A percentile compares a stretch with the other conserved stretches of the same genome.
phyloP scores from a whole-genome alignment of 768 basidiomycete species.

The Amanita fuliginea region DNA sequence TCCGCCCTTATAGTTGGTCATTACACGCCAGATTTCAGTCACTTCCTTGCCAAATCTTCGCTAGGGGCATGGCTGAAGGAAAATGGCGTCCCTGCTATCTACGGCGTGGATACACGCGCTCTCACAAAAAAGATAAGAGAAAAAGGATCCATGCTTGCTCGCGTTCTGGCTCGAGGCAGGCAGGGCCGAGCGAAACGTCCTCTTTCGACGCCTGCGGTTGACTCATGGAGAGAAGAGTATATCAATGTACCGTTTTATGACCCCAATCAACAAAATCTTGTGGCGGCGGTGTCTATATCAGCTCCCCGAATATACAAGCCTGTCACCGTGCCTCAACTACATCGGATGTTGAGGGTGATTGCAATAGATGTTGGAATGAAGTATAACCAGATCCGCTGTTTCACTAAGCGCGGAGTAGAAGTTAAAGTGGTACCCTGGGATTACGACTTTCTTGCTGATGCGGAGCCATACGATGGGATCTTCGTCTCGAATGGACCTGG shows the following conservation, averaged over 20 bases:
- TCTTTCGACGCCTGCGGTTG: constrained; percentile 32
- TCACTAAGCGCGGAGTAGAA: constrained; percentile 84
- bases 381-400: constrained; percentile 98
- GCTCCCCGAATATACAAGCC: constrained; percentile 62
- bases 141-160: constrained; percentile 88
- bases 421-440: constrained; percentile 98
- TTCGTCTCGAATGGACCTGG: constrained; percentile 98
- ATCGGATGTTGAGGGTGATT: constrained; percentile 76
- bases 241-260: constrained; percentile 75
- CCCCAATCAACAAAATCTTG: constrained; percentile 84
- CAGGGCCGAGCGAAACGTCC: constrained; percentile 31
- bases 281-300: constrained; percentile 75
- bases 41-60: constrained; percentile 85
- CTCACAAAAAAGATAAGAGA: constrained; percentile 95
- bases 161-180: constrained; percentile 57
- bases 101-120: constrained; percentile 92
- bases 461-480: constrained; percentile 82
- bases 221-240: constrained; percentile 77
- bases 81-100: constrained; percentile 88
- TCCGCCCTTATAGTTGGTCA: constrained; percentile 86
- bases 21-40: constrained; percentile 90
- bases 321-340: constrained; percentile 39
- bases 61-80: constrained; percentile 91
- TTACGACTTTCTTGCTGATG: constrained; percentile 76
- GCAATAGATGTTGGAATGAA: constrained; percentile 99